Evolutionary conservation across 228 moss, liverwort and hornwort genomes (phyloP).

Genomic region (Sphagnum fallax): DNA sequence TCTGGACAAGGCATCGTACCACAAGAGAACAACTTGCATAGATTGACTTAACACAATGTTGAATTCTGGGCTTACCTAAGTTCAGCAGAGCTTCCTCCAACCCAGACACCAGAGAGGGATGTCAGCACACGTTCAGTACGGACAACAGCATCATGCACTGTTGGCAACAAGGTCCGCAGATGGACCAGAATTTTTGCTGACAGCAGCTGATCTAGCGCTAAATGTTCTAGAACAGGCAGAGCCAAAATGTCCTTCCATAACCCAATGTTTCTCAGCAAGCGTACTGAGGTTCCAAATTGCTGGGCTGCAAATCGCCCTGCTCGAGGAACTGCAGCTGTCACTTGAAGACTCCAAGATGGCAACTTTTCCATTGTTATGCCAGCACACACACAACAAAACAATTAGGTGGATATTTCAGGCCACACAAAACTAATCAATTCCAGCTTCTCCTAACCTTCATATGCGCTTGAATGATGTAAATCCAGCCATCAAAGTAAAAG

Average conservation of each 20-base stretch:
- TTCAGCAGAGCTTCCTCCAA: conserved; percentile 67
- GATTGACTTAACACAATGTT: not conserved
- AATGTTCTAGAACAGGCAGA: conserved; percentile 65
- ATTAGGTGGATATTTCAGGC: not conserved
- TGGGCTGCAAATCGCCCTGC: conserved; percentile 65
- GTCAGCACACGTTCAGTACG: conserved; percentile 88
- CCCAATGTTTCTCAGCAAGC: conserved; percentile 81
- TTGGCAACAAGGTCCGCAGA: conserved; percentile 51
- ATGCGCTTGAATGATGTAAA: not conserved
- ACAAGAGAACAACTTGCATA: not conserved
- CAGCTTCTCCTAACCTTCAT: not conserved
- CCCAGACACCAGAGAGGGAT: conserved; percentile 78
- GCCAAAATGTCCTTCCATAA: conserved; percentile 86
- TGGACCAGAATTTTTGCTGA: conserved; percentile 84
- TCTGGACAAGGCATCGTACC: not conserved
- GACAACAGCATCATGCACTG: conserved; percentile 78
- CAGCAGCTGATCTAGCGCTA: conserved; percentile 80
- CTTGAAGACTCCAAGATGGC: conserved; percentile 77
- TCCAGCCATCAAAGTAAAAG: not conserved
- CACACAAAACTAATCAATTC: not conserved
- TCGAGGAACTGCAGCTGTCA: conserved; percentile 72
- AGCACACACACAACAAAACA: not conserved
- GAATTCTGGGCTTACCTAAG: conserved; percentile 23
- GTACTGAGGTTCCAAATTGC: conserved; percentile 84
- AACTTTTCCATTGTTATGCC: conserved; percentile 33